phyloP scores from a whole-genome alignment of 179 eudicot species.

The Heliamphora pulchella region DNA sequence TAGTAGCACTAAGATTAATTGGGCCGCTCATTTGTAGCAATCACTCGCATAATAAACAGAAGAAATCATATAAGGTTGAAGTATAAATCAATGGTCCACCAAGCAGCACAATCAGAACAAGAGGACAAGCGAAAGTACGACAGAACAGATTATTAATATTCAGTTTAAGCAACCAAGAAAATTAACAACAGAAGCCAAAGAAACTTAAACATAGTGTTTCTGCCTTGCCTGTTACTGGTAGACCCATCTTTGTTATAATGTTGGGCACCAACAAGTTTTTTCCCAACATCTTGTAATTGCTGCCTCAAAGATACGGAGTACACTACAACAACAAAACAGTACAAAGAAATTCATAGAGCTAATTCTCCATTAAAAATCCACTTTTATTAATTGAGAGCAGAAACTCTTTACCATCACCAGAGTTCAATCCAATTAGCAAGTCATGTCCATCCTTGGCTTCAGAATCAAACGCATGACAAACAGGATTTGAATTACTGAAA shows the following conservation, averaged over 20 bases:
- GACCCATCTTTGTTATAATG: slow-evolving; percentile 89
- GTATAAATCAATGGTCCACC: not conserved
- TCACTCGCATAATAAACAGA: not conserved
- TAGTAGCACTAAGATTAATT: no score
- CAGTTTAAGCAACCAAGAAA: slow-evolving; percentile 1
- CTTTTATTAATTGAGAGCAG: not conserved
- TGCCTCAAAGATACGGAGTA: slow-evolving; percentile 81
- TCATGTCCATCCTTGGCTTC: slow-evolving; percentile 94
- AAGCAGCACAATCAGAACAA: not conserved
- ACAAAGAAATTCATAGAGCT: not conserved
- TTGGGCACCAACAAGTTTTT: slow-evolving; percentile 85
- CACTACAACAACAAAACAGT: slow-evolving; percentile 38
- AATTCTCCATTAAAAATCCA: not conserved
- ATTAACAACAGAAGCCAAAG: not conserved
- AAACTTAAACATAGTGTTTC: not conserved
- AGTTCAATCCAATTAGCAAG: slow-evolving; percentile 69
- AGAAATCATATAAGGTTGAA: not conserved
- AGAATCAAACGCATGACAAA: slow-evolving; percentile 87
- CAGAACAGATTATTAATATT: not conserved
- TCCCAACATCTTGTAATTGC: slow-evolving; percentile 82
- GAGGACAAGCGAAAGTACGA: not conserved
- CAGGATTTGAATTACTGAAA: slow-evolving; percentile 81
- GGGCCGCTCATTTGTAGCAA: not conserved
- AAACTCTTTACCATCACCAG: slow-evolving; percentile 71
- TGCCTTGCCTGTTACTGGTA: slow-evolving; percentile 56